Conservation (phyloP, 1,284 basidiomycete genomes). For the Heliocybe sulcata region DNA sequence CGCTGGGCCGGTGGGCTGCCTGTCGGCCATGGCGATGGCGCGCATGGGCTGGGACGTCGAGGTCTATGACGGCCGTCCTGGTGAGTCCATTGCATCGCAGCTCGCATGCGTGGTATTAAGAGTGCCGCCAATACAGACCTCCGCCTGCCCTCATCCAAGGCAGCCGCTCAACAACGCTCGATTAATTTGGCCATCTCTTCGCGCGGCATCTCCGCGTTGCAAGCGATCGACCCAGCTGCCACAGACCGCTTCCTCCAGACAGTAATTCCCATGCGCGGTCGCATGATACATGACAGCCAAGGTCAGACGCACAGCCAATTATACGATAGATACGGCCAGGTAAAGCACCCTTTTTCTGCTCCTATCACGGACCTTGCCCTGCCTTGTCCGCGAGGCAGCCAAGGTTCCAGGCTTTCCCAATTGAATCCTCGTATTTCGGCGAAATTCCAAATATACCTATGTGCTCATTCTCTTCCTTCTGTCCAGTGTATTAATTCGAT, state of each 20-base stretch:
- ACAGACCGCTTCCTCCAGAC: constrained; percentile 72
- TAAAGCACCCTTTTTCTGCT: constrained; percentile 28
- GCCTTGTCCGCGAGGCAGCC: constrained; percentile 6
- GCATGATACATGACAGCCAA: constrained; percentile 86
- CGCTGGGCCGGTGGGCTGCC: constrained; percentile 92
- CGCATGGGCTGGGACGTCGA: constrained; percentile 86
- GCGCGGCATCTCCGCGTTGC: constrained; percentile 84
- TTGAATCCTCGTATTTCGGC: constrained; percentile 5
- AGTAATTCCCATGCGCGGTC: constrained; percentile 89
- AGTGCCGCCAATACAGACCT: constrained; percentile 41
- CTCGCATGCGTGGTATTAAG: constrained; percentile 11
- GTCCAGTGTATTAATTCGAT: constrained; percentile 88
- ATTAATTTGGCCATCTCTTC: constrained; percentile 97
- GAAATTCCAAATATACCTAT: constrained; percentile 13
- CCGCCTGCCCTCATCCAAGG: constrained; percentile 61
- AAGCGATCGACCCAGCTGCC: constrained; percentile 70
- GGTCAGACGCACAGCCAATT: constrained; percentile 74
- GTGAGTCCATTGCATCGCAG: constrained; percentile 34
- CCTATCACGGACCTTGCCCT: constrained; percentile 11
- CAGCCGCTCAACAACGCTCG: constrained; percentile 65
- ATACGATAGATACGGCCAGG: constrained; percentile 87
- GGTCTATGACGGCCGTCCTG: constrained; percentile 84
- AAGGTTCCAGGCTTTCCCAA: background rate
- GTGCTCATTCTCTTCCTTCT: constrained; percentile 15
- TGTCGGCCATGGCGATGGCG: constrained; percentile 82